Percentiles rank a stretch among this genome's conserved stretches.
phyloP scores from a whole-genome alignment of 768 basidiomycete genomes.

The Phylloporus sp. region DNA sequence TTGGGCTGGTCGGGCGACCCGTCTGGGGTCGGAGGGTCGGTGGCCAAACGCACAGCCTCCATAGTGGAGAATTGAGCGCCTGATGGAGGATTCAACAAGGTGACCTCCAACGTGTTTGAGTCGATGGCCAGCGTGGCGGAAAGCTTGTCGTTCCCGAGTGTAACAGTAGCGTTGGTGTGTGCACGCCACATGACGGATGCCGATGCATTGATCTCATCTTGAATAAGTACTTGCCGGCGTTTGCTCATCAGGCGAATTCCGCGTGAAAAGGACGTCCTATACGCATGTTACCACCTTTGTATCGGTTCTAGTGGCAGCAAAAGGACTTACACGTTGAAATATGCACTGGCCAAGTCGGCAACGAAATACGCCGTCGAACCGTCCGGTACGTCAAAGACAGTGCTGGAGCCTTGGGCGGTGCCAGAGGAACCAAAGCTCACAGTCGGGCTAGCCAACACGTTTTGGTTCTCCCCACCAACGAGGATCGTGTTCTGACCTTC shows the following conservation, averaged over 20 bases:
- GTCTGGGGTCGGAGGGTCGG: constrained; percentile 62
- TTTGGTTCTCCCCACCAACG: constrained; percentile 73
- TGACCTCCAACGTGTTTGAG: constrained; percentile 59
- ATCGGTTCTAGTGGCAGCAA: neutral
- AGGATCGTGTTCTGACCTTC: constrained; percentile 96
- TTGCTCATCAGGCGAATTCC: constrained; percentile 80
- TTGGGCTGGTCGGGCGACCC: constrained; percentile 65
- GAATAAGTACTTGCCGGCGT: constrained; percentile 84
- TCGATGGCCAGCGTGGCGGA: constrained; percentile 74
- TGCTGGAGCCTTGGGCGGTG: constrained; percentile 82
- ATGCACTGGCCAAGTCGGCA: constrained; percentile 74
- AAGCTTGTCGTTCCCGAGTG: constrained; percentile 48
- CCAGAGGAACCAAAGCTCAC: constrained; percentile 47
- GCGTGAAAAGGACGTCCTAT: constrained; percentile 68
- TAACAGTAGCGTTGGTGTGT: constrained; percentile 89
- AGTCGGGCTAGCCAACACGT: constrained; percentile 61
- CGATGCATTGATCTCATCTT: constrained; percentile 77
- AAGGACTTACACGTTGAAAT: constrained; percentile 59
- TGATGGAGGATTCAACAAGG: constrained; percentile 59
- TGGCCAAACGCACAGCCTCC: constrained; percentile 48
- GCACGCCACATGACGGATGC: constrained; percentile 78
- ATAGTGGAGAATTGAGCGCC: constrained; percentile 61
- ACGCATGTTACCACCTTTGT: constrained; percentile 14
- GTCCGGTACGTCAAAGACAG: constrained; percentile 56
- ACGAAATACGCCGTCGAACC: constrained; percentile 78